A percentile compares a stretch with the other conserved stretches of the same genome.
Conservation (phyloP, 805 yeast genomes). For the Pichia occidentalis region DNA sequence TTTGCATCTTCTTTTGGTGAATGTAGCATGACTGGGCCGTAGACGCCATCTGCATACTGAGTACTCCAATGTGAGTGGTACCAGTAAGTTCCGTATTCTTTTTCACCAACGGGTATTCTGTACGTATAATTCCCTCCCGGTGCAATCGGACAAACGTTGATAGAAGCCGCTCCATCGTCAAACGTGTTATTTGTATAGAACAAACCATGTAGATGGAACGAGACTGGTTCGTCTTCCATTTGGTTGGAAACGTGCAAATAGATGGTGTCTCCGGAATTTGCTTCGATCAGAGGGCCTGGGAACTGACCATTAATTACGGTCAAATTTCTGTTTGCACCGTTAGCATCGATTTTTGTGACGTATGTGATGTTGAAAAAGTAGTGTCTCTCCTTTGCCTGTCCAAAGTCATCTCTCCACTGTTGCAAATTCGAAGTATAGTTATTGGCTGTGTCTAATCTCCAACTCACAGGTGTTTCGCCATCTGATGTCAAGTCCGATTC, state of each 20-base stretch:
- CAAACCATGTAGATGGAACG: constrained; percentile 23
- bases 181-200: constrained; percentile 17
- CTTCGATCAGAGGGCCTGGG: constrained; percentile 22
- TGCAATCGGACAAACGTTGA: constrained; percentile 20
- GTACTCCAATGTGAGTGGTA: constrained; percentile 23
- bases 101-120: constrained; percentile 15
- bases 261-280: constrained; percentile 19
- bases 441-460: constrained; percentile 14
- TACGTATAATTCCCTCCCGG: constrained; percentile 16
- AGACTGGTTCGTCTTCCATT: constrained; percentile 15
- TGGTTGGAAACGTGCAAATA: constrained; percentile 16
- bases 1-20: constrained; percentile 14
- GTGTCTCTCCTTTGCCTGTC: constrained; percentile 12
- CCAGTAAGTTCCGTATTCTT: constrained; percentile 23
- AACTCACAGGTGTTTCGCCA: not conserved
- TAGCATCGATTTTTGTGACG: constrained; percentile 7
- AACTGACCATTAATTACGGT: constrained; percentile 19
- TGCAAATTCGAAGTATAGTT: constrained; percentile 14
- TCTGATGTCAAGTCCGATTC: constrained; percentile 2
- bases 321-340: constrained; percentile 14
- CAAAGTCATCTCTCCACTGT: constrained; percentile 13
- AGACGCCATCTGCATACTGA: constrained; percentile 23
- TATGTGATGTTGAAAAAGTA: constrained; percentile 13
- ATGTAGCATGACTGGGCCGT: constrained; percentile 20
- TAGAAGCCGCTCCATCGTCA: constrained; percentile 21